phyloP scores from a whole-genome alignment of 1,284 basidiomycete genomes.

The Cyathus pygmaeus region DNA sequence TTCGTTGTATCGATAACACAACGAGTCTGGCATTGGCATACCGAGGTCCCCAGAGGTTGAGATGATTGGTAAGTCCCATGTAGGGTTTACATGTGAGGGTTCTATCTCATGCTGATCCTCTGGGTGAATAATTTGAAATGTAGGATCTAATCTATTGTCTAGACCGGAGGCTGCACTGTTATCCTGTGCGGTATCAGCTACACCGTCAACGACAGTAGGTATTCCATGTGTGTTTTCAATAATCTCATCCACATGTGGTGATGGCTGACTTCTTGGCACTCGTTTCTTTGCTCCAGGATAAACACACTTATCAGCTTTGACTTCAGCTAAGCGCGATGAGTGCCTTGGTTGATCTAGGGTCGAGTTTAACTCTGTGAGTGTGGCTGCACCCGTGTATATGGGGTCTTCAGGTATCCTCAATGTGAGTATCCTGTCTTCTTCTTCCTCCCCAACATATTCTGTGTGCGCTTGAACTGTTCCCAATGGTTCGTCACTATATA shows the following conservation, averaged over 20 bases:
- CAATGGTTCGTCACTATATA: conserved; percentile 40
- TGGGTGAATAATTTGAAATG: no score
- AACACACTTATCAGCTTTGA: neutral
- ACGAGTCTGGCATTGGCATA: neutral
- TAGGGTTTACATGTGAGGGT: no score
- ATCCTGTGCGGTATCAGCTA: no score
- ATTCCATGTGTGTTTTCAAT: no score
- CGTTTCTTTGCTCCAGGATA: neutral
- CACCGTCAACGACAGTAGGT: no score
- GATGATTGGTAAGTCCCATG: no score
- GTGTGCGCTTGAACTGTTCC: conserved; percentile 27
- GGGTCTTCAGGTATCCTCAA: neutral
- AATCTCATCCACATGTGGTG: neutral
- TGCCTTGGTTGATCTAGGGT: neutral
- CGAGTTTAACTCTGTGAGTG: neutral
- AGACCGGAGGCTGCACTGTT: no score
- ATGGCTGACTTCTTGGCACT: neutral
- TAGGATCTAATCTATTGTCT: no score
- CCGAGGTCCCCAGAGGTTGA: neutral
- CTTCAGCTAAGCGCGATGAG: neutral
- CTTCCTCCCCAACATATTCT: conserved; percentile 28
- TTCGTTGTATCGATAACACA: neutral
- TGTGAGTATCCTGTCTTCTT: neutral
- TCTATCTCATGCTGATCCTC: no score
- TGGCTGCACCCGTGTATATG: neutral